Base-by-base conservation (phyloP, 2,329 filamentous ascomycete species). In the Colletotrichum cuscutae region DNA sequence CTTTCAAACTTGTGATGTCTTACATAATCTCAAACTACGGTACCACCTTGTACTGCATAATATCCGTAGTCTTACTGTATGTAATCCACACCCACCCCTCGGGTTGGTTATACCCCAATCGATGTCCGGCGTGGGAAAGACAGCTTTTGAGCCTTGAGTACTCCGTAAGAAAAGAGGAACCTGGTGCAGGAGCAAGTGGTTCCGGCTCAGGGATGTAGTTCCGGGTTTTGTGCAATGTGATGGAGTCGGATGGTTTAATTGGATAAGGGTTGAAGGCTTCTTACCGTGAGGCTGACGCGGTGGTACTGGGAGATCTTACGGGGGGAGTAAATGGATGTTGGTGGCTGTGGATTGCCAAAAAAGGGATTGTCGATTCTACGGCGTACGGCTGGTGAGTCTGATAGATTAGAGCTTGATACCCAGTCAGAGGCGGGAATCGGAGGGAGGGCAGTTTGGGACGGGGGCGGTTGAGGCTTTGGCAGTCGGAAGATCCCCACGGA, bases 401-500 rank as follows among this genome's bases (percentile, higher is more conserved):
- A 49, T 8, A 49, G 15, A 42, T 42, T 30, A 8, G 28, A 30
- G 28, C 28, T 30, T 30, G 28, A 30, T 30, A 30, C 28, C 28
- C 28, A 30, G 28, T 30, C 28, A 7, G 28, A 30, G 28, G 8
- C 28, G 28, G 28, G 28, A 30, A 30, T 30, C 7, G 28, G 28
- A 30, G 28, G 28, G 28, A 30, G 28, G 28, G 28, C 28, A 8
- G 26, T 26, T 26, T 22, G 37, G 19, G 13, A 30, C 24, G 59
- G 11, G 22, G n/a, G 26, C 61, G 64, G 64, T 66, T 66, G 65
- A 68, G 65, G 58, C 49, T 61, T 46, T 46, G 13, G 57, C 65
- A 64, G 30, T 62, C 73, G 73, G 65, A 71, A 57, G n/a, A 49
- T 71, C 73, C 73, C 73, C 73, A 74, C 73, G 65, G 73, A 66